phyloP scores from a whole-genome alignment of 1,139 yeast species.

The Saccharomycopsis hybrid region DNA sequence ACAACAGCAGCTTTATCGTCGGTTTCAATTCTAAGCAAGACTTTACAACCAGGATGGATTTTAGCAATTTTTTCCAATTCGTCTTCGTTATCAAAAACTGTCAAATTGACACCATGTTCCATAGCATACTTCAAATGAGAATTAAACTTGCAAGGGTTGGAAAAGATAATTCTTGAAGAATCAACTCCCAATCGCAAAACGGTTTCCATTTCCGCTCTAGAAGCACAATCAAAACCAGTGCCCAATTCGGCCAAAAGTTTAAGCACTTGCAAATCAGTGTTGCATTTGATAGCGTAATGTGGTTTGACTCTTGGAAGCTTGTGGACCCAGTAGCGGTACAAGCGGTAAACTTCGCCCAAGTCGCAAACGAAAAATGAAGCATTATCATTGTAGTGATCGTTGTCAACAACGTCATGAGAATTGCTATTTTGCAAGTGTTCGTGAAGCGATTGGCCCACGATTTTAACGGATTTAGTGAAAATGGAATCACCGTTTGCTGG shows the following conservation, averaged over 20 bases:
- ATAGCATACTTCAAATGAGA: constrained; percentile 73
- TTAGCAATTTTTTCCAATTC: constrained; percentile 71
- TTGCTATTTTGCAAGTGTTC: not conserved
- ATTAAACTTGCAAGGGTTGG: constrained; percentile 88
- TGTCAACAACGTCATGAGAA: not conserved
- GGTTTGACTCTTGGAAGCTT: constrained; percentile 74
- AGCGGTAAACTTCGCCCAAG: constrained; percentile 60
- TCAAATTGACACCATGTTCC: constrained; percentile 48
- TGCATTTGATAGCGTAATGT: constrained; percentile 91
- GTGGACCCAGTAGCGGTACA: constrained; percentile 54
- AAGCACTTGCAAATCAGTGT: constrained; percentile 62
- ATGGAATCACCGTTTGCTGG: constrained; percentile 1
- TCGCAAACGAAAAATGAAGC: constrained; percentile 89
- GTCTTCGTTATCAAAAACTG: constrained; percentile 86
- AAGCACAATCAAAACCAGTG: constrained; percentile 89
- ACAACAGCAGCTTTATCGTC: constrained; percentile 89
- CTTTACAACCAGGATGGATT: constrained; percentile 60
- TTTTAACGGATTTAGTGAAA: constrained; percentile 1
- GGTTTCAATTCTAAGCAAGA: constrained; percentile 78
- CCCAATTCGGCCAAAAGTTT: constrained; percentile 53
- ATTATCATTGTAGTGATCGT: constrained; percentile 26
- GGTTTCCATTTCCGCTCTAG: constrained; percentile 72
- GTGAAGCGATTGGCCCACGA: constrained; percentile 10
- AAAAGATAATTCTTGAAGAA: constrained; percentile 71
- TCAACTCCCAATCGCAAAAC: constrained; percentile 57